phyloP scores from a whole-genome alignment of 352 stramenopile species.

The Paralagenidium karlingii region DNA sequence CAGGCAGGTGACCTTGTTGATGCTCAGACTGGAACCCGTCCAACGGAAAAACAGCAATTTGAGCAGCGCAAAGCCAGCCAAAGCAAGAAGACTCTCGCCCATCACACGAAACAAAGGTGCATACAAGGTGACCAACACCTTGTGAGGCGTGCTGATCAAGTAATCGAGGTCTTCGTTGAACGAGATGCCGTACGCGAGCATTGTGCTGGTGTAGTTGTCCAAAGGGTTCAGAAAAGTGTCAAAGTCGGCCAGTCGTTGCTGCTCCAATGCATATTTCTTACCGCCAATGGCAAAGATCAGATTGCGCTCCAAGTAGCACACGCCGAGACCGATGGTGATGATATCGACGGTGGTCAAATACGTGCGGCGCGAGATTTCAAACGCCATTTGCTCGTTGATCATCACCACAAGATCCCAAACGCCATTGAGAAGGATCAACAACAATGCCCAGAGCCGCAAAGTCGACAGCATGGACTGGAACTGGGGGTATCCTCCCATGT shows the following conservation, averaged over 20 bases:
- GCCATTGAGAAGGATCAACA: constrained; percentile 7
- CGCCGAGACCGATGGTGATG: constrained; percentile 6
- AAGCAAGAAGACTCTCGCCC: constrained; percentile 13
- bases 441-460: constrained; percentile 7
- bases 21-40: too few species aligned
- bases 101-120: constrained; percentile 17
- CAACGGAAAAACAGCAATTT: too few species aligned
- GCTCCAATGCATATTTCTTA: constrained; percentile 9
- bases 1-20: too few species aligned
- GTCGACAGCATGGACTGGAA: constrained; percentile 26
- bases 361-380: constrained; percentile 2
- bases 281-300: constrained; percentile 9
- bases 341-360: constrained; percentile 9
- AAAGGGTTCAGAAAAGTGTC: constrained; percentile 11
- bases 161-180: constrained; percentile 39
- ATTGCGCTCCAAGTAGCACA: too few species aligned
- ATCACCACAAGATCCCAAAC: constrained; percentile 9
- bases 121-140: constrained; percentile 15
- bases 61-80: too few species aligned
- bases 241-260: constrained; percentile 11
- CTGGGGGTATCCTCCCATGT: too few species aligned
- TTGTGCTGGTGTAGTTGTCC: constrained; percentile 18
- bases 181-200: constrained; percentile 23
- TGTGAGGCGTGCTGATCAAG: constrained; percentile 13
- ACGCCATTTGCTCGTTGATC: constrained; percentile 4